Percentiles rank a stretch among this genome's conserved stretches.
phyloP scores from a whole-genome alignment of 2,329 filamentous ascomycete genomes.

The Parastagonospora nodorum region DNA sequence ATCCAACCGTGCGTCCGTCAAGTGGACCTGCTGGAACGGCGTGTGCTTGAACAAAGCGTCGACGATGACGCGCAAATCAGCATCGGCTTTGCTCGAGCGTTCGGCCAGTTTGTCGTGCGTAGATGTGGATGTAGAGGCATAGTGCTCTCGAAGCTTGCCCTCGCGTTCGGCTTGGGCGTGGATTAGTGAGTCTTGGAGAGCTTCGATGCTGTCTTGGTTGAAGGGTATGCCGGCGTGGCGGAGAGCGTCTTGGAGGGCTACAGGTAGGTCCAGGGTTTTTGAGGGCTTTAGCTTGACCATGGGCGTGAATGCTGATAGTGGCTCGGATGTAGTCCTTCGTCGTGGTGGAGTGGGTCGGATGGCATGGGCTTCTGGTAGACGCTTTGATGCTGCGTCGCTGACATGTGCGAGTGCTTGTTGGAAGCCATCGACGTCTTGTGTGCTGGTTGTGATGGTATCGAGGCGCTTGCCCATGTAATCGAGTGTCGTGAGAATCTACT shows the following conservation, averaged over 20 bases:
- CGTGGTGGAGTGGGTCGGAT: constrained; percentile 19
- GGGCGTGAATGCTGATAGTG: constrained; percentile 33
- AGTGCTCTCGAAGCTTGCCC: constrained; percentile 43
- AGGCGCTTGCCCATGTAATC: constrained; percentile 49
- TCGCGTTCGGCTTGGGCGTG: constrained; percentile 38
- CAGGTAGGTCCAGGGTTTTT: constrained; percentile 34
- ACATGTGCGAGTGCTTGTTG: constrained; percentile 40
- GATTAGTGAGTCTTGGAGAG: constrained; percentile 34
- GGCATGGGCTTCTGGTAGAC: constrained; percentile 23
- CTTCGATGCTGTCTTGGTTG: constrained; percentile 32
- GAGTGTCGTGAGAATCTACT: constrained; percentile 46
- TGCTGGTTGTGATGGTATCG: constrained; percentile 29
- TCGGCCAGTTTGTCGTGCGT: constrained; percentile 43
- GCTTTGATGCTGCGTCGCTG: constrained; percentile 27
- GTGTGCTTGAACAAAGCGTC: constrained; percentile 47
- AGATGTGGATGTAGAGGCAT: constrained; percentile 34
- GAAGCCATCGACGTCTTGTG: constrained; percentile 32
- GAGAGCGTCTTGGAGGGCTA: constrained; percentile 41
- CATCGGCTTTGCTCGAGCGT: constrained; percentile 44
- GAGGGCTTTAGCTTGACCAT: constrained; percentile 36
- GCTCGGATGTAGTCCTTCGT: constrained; percentile 28
- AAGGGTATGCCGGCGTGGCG: constrained; percentile 39
- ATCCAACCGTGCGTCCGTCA: constrained; percentile 33
- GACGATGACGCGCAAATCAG: constrained; percentile 44
- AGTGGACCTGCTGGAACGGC: constrained; percentile 32